These are phyloP conservation scores for Aspergillus sp. DNA, from an alignment of 2,329 filamentous ascomycete species.

Conservation along the genomic window DNA sequence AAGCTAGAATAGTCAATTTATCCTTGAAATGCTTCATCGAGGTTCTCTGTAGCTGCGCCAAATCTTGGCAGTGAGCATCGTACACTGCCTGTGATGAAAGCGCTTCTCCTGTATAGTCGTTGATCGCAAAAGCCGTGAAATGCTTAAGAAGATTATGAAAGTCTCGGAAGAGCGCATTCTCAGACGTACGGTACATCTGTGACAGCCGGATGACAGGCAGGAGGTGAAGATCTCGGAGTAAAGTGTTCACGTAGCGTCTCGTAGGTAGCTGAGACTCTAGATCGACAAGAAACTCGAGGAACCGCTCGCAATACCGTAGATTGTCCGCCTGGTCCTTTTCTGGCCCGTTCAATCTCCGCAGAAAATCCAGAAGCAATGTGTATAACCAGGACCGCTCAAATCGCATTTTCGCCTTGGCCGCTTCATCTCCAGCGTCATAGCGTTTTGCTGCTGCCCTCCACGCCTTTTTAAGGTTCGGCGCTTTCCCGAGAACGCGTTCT, in stretches of 20 bases:
- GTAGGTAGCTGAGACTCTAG: constrained; percentile 93
- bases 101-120: constrained; percentile 85
- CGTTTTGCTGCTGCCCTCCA: constrained; percentile 88
- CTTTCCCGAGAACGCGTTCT: constrained; percentile 73
- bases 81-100: constrained; percentile 74
- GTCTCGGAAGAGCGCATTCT: constrained; percentile 78
- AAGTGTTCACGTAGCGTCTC: constrained; percentile 85
- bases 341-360: constrained; percentile 69
- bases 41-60: constrained; percentile 79
- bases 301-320: constrained; percentile 85
- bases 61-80: constrained; percentile 73
- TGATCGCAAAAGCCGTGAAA: constrained; percentile 85
- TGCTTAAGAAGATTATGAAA: constrained; percentile 80
- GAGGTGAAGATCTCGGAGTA: constrained; percentile 84
- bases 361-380: constrained; percentile 80
- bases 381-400: constrained; percentile 97
- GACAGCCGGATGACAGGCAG: constrained; percentile 78
- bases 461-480: constrained; percentile 77
- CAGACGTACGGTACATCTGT: constrained; percentile 73
- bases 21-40: constrained; percentile 82
- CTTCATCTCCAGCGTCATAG: constrained; percentile 83
- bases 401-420: constrained; percentile 74
- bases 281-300: constrained; percentile 87
- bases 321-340: constrained; percentile 58
- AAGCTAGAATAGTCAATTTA: constrained; percentile 85